Evolutionary conservation across 2,329 filamentous ascomycete genomes (phyloP).

Genomic region (Phyllosticta citrichinensis): DNA sequence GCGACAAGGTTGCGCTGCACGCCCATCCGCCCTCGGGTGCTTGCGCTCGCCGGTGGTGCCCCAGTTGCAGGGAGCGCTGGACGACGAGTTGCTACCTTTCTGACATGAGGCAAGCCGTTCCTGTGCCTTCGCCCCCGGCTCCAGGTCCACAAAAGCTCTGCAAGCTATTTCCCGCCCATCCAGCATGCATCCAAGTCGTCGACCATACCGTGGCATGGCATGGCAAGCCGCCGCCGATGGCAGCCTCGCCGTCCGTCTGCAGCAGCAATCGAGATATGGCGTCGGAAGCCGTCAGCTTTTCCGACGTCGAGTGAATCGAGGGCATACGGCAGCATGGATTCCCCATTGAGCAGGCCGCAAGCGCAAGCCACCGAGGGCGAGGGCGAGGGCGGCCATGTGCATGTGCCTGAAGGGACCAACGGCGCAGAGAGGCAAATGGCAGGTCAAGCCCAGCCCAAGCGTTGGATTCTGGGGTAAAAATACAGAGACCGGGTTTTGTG

Average conservation of each 20-base stretch:
- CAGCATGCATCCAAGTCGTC: too few species aligned
- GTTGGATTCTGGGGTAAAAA: not conserved
- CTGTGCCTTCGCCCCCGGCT: not conserved
- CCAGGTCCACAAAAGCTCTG: not conserved
- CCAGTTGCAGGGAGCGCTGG: not conserved
- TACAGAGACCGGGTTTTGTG: not conserved
- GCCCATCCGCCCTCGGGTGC: not conserved
- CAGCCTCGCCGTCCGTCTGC: not conserved
- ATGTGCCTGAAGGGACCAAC: not conserved
- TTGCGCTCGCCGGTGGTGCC: not conserved
- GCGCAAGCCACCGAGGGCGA: conserved; percentile 1
- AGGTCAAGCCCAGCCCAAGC: not conserved
- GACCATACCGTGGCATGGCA: too few species aligned
- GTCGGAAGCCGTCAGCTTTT: not conserved
- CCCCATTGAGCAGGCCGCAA: conserved; percentile 7
- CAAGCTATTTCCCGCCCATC: not conserved
- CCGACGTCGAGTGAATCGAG: not conserved
- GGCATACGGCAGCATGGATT: conserved; percentile 7
- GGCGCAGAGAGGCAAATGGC: not conserved
- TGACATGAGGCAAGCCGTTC: not conserved
- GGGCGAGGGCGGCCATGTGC: not conserved
- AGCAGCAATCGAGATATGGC: not conserved
- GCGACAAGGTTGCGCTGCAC: not conserved
- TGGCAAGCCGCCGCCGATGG: conserved; percentile 1
- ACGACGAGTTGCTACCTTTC: not conserved